A percentile compares a stretch with the other conserved stretches of the same genome.
Evolutionary conservation across 1,139 yeast species (phyloP).

Genomic region (Geotrichum candidum): DNA sequence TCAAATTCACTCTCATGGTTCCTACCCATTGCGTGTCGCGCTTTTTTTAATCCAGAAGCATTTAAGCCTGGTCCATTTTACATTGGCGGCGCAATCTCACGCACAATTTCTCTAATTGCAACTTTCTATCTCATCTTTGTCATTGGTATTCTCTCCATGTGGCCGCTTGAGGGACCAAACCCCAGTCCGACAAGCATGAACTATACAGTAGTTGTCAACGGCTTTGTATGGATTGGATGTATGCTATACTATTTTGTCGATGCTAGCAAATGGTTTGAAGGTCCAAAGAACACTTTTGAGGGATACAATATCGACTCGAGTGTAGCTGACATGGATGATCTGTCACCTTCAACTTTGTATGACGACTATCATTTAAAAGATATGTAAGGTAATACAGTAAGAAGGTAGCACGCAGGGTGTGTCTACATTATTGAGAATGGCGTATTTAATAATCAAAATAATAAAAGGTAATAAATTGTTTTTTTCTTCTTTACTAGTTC

Average conservation of each 20-base stretch:
- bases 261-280: constrained; percentile 57
- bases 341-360: not conserved
- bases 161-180: constrained; percentile 46
- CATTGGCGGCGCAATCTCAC: constrained; percentile 47
- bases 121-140: constrained; percentile 42
- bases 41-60: constrained; percentile 39
- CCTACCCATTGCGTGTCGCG: constrained; percentile 48
- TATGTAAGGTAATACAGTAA: not conserved
- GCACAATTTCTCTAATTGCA: constrained; percentile 28
- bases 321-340: not conserved
- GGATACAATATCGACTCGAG: constrained; percentile 9
- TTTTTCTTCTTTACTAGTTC: not conserved
- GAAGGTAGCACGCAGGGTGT: not conserved
- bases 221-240: constrained; percentile 51
- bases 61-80: constrained; percentile 63
- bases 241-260: constrained; percentile 47
- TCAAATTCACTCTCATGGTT: constrained; percentile 59
- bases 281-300: constrained; percentile 55
- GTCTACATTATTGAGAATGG: not conserved
- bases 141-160: constrained; percentile 60
- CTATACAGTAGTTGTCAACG: constrained; percentile 58
- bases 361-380: not conserved
- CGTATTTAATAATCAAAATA: not conserved
- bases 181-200: constrained; percentile 49
- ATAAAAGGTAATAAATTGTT: not conserved